Conservation (phyloP, 2,329 filamentous ascomycete genomes). For the Penicillium sp. region DNA sequence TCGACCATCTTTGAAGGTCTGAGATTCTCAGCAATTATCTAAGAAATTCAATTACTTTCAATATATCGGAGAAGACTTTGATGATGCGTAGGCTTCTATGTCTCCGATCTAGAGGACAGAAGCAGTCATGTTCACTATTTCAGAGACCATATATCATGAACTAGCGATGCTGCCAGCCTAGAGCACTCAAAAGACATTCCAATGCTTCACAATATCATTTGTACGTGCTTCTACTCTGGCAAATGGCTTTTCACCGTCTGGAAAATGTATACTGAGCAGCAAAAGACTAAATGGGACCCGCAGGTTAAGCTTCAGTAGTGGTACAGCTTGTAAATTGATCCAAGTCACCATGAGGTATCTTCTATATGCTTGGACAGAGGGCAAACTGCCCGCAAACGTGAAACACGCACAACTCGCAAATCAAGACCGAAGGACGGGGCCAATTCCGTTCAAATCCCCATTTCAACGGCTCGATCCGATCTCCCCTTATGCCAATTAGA, state of each 20-base stretch:
- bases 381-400: constrained; percentile 33
- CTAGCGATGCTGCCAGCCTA: background rate
- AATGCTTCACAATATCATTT: background rate
- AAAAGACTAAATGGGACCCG: background rate
- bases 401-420: constrained; percentile 26
- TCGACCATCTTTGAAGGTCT: background rate
- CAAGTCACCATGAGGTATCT: constrained; percentile 35
- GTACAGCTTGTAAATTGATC: constrained; percentile 45
- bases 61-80: too few relatives aligned
- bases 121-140: background rate
- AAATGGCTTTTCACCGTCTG: background rate
- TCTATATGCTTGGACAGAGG: constrained; percentile 46
- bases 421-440: constrained; percentile 22
- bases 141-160: background rate
- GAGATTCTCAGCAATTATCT: background rate
- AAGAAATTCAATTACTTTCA: background rate
- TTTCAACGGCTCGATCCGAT: constrained; percentile 16
- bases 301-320: constrained; percentile 26
- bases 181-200: background rate
- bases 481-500: constrained; percentile 14
- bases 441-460: constrained; percentile 22
- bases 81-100: too few relatives aligned
- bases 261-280: background rate
- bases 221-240: background rate
- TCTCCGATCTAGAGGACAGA: too few relatives aligned